Evolutionary conservation across 148 eudicot genomes (phyloP), one percentile per base, ranked within the genome.

Genomic region (Agrostemma githago): DNA sequence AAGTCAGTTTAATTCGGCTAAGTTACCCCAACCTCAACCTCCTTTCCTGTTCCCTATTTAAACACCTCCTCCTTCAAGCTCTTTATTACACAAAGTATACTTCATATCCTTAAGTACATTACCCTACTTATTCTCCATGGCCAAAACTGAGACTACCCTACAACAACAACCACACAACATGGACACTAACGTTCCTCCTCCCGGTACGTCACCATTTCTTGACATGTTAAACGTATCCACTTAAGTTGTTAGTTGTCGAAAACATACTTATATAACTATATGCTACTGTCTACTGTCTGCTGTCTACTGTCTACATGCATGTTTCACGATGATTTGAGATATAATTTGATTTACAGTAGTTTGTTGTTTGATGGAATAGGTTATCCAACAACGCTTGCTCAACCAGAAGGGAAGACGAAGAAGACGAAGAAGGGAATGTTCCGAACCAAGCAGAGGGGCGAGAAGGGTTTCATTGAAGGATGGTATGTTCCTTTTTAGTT

Each of bases 391-490:
- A 82, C 86, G 56, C 76, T 74, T 38, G 76, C 70, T 48, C 74
- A 89, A 16, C 83, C 80, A 42, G 68, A 72, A 10, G 79, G 61
- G 69, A 76, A 66, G 80, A 80, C 74, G 73, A 78, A 78, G 78
- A 83, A 80, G 72, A 84, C 72, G 80, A 83, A 78, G 70, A 84
- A 76, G 80, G 66, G 82, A 51, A 62, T 56, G 79, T 80, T 75
- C 67, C 62, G 84, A 37, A 60, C 79, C 19, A 83, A 83, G 78
- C 80, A 81, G 77, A 87, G 84, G 75, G 92, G 93, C 16, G 93
- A 91, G 1, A 89, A 84, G 73, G 93, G 96, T 53, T 89, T 86
- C 84, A 66, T 89, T 54, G 96, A 91, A 84, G 96, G 91, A 82
- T 91, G 96, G 96, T 91, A 89, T 65, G 79, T 81, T n/a, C n/a